Base-by-base conservation (phyloP, 192 early-diverging fungal genomes). In the Linnemannia zychae region DNA sequence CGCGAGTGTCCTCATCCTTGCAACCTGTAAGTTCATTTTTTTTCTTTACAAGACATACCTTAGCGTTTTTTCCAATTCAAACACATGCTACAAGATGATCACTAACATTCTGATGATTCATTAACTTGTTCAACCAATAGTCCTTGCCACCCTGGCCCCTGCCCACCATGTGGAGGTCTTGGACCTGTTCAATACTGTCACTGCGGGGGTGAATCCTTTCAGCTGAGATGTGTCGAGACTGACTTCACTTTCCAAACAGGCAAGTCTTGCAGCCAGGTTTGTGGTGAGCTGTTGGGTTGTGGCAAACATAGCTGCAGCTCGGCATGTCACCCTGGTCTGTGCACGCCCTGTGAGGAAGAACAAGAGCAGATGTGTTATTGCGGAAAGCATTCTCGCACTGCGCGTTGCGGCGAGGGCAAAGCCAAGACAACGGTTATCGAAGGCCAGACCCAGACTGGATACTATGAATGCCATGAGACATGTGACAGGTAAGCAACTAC, bases 61-160 rank as follows among this genome's bases (percentile, higher is more conserved):
- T n/a, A n/a, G n/a, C n/a, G n/a, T n/a, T n/a, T n/a, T n/a, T n/a
- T n/a, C n/a, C n/a, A n/a, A n/a, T n/a, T n/a, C n/a, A n/a, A n/a
- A 37, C 15, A 15, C 28, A 36, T 0, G 34, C 31, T 49, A 48
- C 17, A 2, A 7, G 11, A 28, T 24, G 4, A 1, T 52, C 16
- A 40, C 13, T n/a, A 18, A 50, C 20, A 18, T 3, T 44, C 46
- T 57, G 22, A 44, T 44, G 34, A 74, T 76, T n/a, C 52, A 17
- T 76, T n/a, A 50, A 65, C 28, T 40, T 22, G 22, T 48, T 28
- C n/a, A 74, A 63, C 22, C 4, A 24, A 36, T 66, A 92, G 91
- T 7, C 93, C 91, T 44, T 97, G 97, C 79, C 97, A 98, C 87
- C 97, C 97, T 13, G 97, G 98, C 7, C 98, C 98, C 9, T 98